phyloP scores from a whole-genome alignment of 1,139 yeast species.

The Hemisphaericaspora xylofermentans region DNA sequence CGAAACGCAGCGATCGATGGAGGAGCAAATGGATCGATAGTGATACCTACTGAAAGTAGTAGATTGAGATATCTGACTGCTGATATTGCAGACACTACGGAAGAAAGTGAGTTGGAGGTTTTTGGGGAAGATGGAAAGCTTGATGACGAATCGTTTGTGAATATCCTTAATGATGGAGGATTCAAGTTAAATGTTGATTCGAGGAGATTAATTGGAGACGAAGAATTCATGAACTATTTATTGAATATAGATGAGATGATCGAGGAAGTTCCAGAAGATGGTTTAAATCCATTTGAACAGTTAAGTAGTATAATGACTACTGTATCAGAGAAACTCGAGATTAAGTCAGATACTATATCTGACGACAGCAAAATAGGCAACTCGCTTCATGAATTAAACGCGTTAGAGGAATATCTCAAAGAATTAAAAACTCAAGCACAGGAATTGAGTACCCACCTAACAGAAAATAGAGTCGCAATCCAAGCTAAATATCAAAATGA shows the following conservation, averaged over 20 bases:
- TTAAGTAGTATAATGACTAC: conserved; percentile 11
- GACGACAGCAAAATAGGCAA: conserved; percentile 1
- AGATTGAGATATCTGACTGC: conserved; percentile 7
- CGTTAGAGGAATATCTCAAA: conserved; percentile 9
- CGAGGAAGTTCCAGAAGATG: conserved; percentile 16
- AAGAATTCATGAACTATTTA: conserved; percentile 30
- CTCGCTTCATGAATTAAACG: conserved; percentile 11
- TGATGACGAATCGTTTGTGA: conserved; percentile 16
- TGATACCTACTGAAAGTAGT: conserved; percentile 2
- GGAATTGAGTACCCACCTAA: conserved; percentile 12
- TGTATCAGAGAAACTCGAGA: conserved; percentile 10
- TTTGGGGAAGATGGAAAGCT: conserved; percentile 1
- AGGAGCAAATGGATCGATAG: background rate
- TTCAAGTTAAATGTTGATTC: conserved; percentile 18
- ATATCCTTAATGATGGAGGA: conserved; percentile 25
- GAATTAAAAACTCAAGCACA: conserved; percentile 12
- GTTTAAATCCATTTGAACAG: conserved; percentile 8
- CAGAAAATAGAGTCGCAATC: conserved; percentile 16
- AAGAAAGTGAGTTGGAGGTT: background rate
- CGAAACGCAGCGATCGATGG: background rate
- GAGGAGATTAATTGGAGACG: conserved; percentile 21
- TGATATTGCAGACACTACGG: background rate
- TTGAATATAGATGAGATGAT: conserved; percentile 34
- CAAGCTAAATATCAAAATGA: conserved; percentile 24
- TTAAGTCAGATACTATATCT: conserved; percentile 6